These are phyloP conservation scores for Fallopia convolvulus DNA, from an alignment of 148 eudicot genomes.

Conservation along the genomic window DNA sequence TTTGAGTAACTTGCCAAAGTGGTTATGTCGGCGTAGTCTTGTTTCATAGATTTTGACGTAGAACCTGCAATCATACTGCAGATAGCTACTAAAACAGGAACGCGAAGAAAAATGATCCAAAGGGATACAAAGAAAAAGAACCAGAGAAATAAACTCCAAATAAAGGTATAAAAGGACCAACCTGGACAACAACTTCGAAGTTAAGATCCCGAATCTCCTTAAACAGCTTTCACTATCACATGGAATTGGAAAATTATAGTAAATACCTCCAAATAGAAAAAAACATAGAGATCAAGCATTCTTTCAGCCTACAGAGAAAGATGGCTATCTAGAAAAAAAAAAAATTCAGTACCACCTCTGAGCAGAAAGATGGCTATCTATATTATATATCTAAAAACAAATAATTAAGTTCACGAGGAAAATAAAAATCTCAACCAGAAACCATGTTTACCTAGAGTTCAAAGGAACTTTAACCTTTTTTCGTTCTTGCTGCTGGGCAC, in stretches of 20 bases:
- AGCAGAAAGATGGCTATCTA: neutral
- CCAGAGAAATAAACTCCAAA: neutral
- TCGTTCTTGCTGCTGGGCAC: slow-evolving; percentile 74
- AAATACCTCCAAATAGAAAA: slow-evolving; percentile 10
- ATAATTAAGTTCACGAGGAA: slow-evolving; percentile 1
- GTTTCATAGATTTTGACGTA: slow-evolving; percentile 96
- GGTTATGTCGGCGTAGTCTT: slow-evolving; percentile 80
- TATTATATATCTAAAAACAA: neutral
- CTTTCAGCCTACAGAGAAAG: neutral
- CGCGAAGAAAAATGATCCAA: slow-evolving; percentile 9
- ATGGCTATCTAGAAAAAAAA: neutral
- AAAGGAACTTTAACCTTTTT: slow-evolving; percentile 93
- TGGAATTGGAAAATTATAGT: slow-evolving; percentile 8
- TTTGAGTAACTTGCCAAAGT: slow-evolving; percentile 45
- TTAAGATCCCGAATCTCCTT: slow-evolving; percentile 91
- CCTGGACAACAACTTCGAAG: slow-evolving; percentile 99
- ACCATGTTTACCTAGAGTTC: slow-evolving; percentile 66
- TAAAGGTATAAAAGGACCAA: slow-evolving; percentile 34
- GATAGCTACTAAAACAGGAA: slow-evolving; percentile 21
- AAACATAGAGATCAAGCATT: neutral
- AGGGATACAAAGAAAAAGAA: neutral
- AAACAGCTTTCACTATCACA: slow-evolving; percentile 73
- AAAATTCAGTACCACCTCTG: neutral
- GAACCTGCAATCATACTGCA: slow-evolving; percentile 64
- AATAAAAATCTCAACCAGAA: neutral